Conservation (phyloP, 345 rosid species). For the Iberis pinnata region DNA sequence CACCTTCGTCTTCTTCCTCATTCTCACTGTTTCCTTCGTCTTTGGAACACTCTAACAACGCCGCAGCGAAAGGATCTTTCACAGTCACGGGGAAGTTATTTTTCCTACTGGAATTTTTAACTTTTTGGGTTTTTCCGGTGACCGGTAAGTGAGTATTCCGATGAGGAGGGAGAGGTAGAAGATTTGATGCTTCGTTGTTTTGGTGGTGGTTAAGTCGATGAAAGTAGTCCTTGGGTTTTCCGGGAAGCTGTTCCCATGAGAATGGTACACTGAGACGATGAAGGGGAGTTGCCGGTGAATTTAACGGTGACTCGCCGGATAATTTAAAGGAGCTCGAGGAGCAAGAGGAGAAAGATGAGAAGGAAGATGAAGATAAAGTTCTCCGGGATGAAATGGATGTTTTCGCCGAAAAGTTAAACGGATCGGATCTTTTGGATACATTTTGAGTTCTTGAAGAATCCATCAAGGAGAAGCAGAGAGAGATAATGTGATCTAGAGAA, state of each 20-base stretch:
- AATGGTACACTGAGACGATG: constrained; percentile 71
- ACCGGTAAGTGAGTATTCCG: constrained; percentile 24
- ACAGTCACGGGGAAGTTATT: constrained; percentile 18
- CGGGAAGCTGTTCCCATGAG: constrained; percentile 89
- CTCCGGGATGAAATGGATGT: constrained; percentile 24
- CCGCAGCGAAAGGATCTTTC: constrained; percentile 73
- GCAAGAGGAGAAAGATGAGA: constrained; percentile 26
- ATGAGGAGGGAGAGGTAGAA: constrained; percentile 62
- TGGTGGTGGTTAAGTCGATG: constrained; percentile 29
- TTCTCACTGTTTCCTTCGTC: constrained; percentile 27
- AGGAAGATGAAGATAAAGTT: constrained; percentile 30
- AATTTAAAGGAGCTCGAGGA: constrained; percentile 29
- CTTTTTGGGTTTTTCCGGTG: constrained; percentile 22
- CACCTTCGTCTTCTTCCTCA: not conserved
- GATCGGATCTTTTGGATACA: constrained; percentile 16
- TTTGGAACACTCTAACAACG: constrained; percentile 71
- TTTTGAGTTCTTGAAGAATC: constrained; percentile 23
- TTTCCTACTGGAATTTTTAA: constrained; percentile 8
- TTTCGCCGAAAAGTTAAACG: too few species aligned
- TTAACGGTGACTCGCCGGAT: constrained; percentile 42
- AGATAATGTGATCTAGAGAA: constrained; percentile 20
- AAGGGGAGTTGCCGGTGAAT: constrained; percentile 53
- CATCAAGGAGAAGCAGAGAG: constrained; percentile 10
- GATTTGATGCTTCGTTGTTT: constrained; percentile 30
- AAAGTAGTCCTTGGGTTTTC: constrained; percentile 61